Evolutionary conservation across 2,329 filamentous ascomycete species (phyloP), one percentile per base, ranked within the genome.

Genomic region (Beauveria sp.): DNA sequence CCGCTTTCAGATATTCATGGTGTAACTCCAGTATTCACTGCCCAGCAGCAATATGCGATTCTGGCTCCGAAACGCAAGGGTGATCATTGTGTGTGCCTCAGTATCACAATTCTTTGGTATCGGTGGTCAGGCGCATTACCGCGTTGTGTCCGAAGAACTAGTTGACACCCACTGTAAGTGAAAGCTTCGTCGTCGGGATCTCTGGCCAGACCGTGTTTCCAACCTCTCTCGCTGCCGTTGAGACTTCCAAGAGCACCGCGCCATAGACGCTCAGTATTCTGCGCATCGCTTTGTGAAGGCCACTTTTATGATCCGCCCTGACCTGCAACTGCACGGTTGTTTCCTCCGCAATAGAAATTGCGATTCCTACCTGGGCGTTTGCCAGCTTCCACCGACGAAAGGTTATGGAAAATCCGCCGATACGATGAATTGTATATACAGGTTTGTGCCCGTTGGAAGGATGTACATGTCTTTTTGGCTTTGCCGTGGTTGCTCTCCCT

Each of bases 381-480:
- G 16, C 9, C 30, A 12, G 9, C 3, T 9, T n/a, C 40, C n/a
- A 3, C 22, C 18, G 38, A 47, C 38, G 40, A 52, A 34, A 60
- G 18, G 16, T 53, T 26, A 26, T 60, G 57, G 57, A 60, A 45
- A 60, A 60, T n/a, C n/a, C n/a, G n/a, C 12, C 40, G 43, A 24
- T 47, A 60, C 14, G 34, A 22, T 24, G 47, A 30, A 8, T 47
- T 38, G 18, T 38, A 60, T 8, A 6, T 20, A 46, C 57, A 60
- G 20, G 3, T 34, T 45, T 60, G 57, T 38, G 12, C n/a, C 24
- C 47, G 30, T 9, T 60, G 46, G 49, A 60, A 34, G 26, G 34
- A 60, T 18, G 3, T 30, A 7, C 50, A 45, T 18, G 34, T 4
- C 18, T 20, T n/a, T 3, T 34, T 30, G 2, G 18, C 26, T 3